Evolutionary conservation across 768 basidiomycete genomes (phyloP).

Genomic region (Strobilomyces dryophilus): DNA sequence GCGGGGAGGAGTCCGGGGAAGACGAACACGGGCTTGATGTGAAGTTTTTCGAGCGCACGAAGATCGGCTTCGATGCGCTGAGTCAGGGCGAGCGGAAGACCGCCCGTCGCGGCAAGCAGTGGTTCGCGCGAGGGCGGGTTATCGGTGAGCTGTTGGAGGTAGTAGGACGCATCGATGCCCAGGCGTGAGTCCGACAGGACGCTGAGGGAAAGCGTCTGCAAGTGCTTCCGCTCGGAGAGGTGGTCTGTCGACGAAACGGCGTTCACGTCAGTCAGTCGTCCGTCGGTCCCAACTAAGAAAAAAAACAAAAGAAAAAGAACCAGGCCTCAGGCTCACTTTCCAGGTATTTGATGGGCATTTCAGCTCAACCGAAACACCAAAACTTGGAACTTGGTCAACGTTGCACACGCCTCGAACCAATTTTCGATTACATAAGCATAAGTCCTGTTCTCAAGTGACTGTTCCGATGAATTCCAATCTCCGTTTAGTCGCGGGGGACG

Average conservation of each 20-base stretch:
- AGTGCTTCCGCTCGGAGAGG: slow-evolving; percentile 82
- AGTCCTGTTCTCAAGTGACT: neutral
- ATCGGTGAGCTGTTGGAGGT: slow-evolving; percentile 76
- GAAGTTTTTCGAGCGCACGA: slow-evolving; percentile 81
- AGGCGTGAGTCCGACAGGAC: slow-evolving; percentile 88
- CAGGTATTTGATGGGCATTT: slow-evolving; percentile 80
- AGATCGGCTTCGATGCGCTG: slow-evolving; percentile 89
- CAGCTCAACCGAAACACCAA: slow-evolving; percentile 8
- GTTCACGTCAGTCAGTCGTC: neutral
- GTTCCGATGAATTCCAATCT: neutral
- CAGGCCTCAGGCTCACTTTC: slow-evolving; percentile 52
- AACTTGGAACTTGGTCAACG: slow-evolving; percentile 18
- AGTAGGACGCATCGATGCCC: slow-evolving; percentile 94
- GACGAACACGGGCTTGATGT: slow-evolving; percentile 98
- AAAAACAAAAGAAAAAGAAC: neutral
- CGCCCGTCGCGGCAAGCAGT: slow-evolving; percentile 91
- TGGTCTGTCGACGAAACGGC: slow-evolving; percentile 49
- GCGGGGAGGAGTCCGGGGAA: slow-evolving; percentile 86
- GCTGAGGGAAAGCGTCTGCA: slow-evolving; percentile 75
- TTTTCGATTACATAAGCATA: slow-evolving; percentile 27
- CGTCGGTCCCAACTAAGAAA: neutral
- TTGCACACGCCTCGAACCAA: slow-evolving; percentile 18
- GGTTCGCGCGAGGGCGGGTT: slow-evolving; percentile 80
- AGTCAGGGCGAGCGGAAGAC: slow-evolving; percentile 84
- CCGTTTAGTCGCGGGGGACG: neutral